These are phyloP conservation scores for Penicillium psychrofluorescens DNA, from an alignment of 495 filamentous ascomycete genomes.

Conservation along the genomic window DNA sequence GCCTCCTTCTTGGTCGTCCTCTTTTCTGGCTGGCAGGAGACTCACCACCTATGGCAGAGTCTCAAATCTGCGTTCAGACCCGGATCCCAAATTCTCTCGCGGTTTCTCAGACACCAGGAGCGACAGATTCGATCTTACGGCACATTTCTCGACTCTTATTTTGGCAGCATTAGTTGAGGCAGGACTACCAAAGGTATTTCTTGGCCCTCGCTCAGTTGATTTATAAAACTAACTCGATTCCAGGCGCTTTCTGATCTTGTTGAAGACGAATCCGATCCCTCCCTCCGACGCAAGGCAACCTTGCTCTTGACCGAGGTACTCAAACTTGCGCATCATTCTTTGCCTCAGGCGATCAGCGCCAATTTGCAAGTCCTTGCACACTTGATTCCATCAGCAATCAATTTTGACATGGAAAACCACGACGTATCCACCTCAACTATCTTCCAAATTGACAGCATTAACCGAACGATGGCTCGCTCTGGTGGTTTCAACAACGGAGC, in stretches of 20 bases:
- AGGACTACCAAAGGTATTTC: slow-evolving; percentile 56
- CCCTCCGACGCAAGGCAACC: slow-evolving; percentile 80
- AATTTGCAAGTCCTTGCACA: slow-evolving; percentile 79
- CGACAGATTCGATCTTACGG: slow-evolving; percentile 73
- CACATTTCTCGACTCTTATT: slow-evolving; percentile 88
- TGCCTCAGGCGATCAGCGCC: slow-evolving; percentile 72
- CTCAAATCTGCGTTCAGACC: slow-evolving; percentile 69
- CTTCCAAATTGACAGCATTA: slow-evolving; percentile 96
- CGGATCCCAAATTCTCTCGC: slow-evolving; percentile 35
- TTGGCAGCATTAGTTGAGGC: slow-evolving; percentile 80
- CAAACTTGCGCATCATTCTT: slow-evolving; percentile 75
- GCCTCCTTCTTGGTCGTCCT: slow-evolving; percentile 91
- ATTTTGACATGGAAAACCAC: slow-evolving; percentile 61
- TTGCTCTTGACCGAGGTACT: slow-evolving; percentile 84
- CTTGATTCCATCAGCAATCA: slow-evolving; percentile 66
- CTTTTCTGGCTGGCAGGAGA: slow-evolving; percentile 85
- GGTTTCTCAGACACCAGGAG: slow-evolving; percentile 52
- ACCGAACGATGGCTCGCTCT: slow-evolving; percentile 83
- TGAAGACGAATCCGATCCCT: slow-evolving; percentile 65
- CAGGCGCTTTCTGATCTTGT: slow-evolving; percentile 57
- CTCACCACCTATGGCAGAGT: slow-evolving; percentile 93
- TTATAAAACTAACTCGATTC: slow-evolving; percentile 8
- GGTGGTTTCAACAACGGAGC: slow-evolving; percentile 32
- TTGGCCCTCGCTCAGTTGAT: background rate
- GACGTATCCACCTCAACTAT: slow-evolving; percentile 79